A percentile compares a stretch with the other conserved stretches of the same genome.
phyloP scores from a whole-genome alignment of 164 flowering plant species.

The Vitis rotundifolia region DNA sequence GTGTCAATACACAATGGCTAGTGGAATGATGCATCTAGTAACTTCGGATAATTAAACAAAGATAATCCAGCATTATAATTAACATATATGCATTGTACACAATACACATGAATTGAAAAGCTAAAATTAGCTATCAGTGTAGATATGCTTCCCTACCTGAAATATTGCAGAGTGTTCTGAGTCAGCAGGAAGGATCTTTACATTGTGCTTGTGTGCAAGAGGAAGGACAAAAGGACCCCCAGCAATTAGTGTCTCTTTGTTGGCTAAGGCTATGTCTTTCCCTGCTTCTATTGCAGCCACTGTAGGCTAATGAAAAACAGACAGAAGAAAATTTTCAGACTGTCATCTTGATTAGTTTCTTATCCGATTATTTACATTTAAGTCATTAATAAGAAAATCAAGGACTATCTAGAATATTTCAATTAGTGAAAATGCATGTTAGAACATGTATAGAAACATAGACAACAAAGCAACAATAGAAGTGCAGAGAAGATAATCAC shows the following conservation, averaged over 20 bases:
- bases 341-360: too few species aligned
- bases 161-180: conserved; percentile 99
- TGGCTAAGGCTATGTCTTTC: conserved; percentile 93
- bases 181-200: conserved; percentile 98
- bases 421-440: too few species aligned
- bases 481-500: too few species aligned
- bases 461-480: too few species aligned
- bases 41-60: background rate
- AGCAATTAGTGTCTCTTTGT: conserved; percentile 94
- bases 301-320: conserved; percentile 62
- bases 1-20: background rate
- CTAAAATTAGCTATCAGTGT: background rate
- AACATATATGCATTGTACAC: too few species aligned
- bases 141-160: conserved; percentile 52
- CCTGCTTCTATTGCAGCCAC: conserved; percentile 99
- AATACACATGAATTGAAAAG: background rate
- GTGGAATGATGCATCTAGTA: background rate
- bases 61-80: too few species aligned
- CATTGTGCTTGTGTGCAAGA: conserved; percentile 88
- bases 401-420: too few species aligned
- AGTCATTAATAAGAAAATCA: too few species aligned
- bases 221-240: conserved; percentile 99
- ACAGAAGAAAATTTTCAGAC: background rate
- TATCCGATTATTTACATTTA: too few species aligned
- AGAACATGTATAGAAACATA: too few species aligned